Percentiles rank a stretch among this genome's conserved stretches.
Evolutionary conservation across 75 land plant genomes (phyloP).

Genomic region (Ceratopteris richardii): DNA sequence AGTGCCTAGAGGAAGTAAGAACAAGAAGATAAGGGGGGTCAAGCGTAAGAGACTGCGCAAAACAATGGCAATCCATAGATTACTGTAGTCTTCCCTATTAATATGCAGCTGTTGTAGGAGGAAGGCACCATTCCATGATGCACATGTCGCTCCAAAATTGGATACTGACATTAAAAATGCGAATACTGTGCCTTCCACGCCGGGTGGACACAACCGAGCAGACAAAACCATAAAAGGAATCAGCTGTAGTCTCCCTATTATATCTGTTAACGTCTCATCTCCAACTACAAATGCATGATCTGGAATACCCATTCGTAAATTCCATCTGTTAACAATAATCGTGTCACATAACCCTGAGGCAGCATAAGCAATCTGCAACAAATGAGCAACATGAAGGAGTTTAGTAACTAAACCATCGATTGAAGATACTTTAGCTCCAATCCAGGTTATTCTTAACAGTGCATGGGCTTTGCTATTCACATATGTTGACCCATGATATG

Average conservation of each 20-base stretch:
- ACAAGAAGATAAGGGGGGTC: slow-evolving; percentile 18
- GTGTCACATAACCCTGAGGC: slow-evolving; percentile 16
- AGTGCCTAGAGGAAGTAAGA: slow-evolving; percentile 16
- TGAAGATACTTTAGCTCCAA: no score
- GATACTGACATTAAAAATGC: slow-evolving; percentile 30
- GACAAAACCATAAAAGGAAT: slow-evolving; percentile 28
- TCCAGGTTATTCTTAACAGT: no score
- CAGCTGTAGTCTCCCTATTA: slow-evolving; percentile 17
- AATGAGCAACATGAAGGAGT: no score
- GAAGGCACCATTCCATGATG: slow-evolving; percentile 22
- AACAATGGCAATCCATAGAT: slow-evolving; percentile 28
- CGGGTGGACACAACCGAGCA: slow-evolving; percentile 21
- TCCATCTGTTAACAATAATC: slow-evolving; percentile 12
- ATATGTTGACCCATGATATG: no score
- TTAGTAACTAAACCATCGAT: no score
- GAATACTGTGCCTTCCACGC: slow-evolving; percentile 28
- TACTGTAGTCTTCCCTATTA: slow-evolving; percentile 14
- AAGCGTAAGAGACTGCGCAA: slow-evolving; percentile 19
- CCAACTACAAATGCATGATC: slow-evolving; percentile 25
- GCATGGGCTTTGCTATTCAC: no score
- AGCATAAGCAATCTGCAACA: slow-evolving; percentile 13
- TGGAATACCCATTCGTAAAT: slow-evolving; percentile 19
- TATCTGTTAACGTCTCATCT: slow-evolving; percentile 17
- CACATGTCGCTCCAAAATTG: slow-evolving; percentile 24
- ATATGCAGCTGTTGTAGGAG: slow-evolving; percentile 19